These are phyloP conservation scores for Botryotinia calthae DNA, from an alignment of 2,329 filamentous ascomycete species.

Conservation along the genomic window DNA sequence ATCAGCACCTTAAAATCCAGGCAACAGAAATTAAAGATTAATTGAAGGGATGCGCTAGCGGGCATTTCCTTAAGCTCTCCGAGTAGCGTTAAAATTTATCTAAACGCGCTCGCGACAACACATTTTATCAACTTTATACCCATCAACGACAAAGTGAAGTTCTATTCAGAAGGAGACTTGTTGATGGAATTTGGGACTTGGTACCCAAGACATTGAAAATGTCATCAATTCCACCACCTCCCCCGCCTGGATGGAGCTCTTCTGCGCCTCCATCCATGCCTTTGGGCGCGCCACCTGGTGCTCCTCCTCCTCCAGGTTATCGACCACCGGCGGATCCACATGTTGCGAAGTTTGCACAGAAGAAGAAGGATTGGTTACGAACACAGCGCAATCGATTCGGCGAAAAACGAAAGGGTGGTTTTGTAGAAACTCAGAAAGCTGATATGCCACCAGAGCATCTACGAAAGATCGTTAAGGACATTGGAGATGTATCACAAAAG, in stretches of 20 bases:
- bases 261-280: constrained; percentile 51
- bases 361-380: constrained; percentile 98
- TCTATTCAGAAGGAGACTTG: constrained; percentile 12
- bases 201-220: constrained; percentile 42
- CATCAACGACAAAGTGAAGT: constrained; percentile 19
- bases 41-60: constrained; percentile 17
- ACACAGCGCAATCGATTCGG: constrained; percentile 88
- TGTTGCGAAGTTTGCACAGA: constrained; percentile 91
- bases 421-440: constrained; percentile 96
- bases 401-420: constrained; percentile 94
- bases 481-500: constrained; percentile 98
- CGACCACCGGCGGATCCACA: constrained; percentile 77
- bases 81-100: constrained; percentile 18
- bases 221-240: constrained; percentile 61
- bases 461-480: constrained; percentile 97
- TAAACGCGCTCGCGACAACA: constrained; percentile 18
- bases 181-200: constrained; percentile 33
- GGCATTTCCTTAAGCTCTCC: constrained; percentile 5
- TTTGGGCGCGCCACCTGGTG: constrained; percentile 45
- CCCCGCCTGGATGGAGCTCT: constrained; percentile 64
- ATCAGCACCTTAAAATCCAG: neutral
- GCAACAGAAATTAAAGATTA: constrained; percentile 11
- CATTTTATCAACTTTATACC: constrained; percentile 10
- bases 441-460: constrained; percentile 98
- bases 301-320: constrained; percentile 82